Conservation (phyloP, 2,329 filamentous ascomycete species). For the Fusarium sacchari region DNA sequence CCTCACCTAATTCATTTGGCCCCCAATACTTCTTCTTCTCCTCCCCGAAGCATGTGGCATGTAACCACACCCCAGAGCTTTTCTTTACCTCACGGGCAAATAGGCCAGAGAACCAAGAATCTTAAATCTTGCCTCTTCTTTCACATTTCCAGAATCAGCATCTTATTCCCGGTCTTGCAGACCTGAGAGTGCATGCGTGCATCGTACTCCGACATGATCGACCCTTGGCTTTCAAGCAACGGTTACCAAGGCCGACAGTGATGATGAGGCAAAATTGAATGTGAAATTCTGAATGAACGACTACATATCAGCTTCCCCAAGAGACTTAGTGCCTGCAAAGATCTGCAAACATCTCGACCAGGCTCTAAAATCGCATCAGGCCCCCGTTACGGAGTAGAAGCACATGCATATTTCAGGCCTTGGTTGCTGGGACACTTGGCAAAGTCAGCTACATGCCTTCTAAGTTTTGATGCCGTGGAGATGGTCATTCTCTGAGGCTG, state of each 20-base stretch:
- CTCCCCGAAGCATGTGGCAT: not conserved
- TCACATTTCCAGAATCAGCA: not conserved
- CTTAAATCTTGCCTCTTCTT: not conserved
- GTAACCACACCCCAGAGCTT: not conserved
- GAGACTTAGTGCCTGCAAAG: not conserved
- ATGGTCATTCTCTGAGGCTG: not conserved
- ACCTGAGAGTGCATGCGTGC: not conserved
- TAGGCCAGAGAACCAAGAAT: not conserved
- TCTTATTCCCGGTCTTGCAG: not conserved
- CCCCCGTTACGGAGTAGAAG: not conserved
- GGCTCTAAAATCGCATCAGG: not conserved
- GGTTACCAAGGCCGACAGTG: not conserved
- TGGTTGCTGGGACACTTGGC: not conserved
- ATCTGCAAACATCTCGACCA: not conserved
- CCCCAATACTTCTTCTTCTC: constrained; percentile 3
- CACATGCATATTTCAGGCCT: not conserved
- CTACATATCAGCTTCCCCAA: constrained; percentile 1
- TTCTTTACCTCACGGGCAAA: not conserved
- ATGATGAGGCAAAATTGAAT: not conserved
- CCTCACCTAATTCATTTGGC: constrained; percentile 1
- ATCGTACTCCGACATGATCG: not conserved
- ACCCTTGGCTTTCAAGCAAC: not conserved
- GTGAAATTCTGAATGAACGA: not conserved
- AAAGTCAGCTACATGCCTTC: not conserved
- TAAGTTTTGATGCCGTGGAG: not conserved